Conservation (phyloP, 2,329 filamentous ascomycete species). For the Biscogniauxia marginata region DNA sequence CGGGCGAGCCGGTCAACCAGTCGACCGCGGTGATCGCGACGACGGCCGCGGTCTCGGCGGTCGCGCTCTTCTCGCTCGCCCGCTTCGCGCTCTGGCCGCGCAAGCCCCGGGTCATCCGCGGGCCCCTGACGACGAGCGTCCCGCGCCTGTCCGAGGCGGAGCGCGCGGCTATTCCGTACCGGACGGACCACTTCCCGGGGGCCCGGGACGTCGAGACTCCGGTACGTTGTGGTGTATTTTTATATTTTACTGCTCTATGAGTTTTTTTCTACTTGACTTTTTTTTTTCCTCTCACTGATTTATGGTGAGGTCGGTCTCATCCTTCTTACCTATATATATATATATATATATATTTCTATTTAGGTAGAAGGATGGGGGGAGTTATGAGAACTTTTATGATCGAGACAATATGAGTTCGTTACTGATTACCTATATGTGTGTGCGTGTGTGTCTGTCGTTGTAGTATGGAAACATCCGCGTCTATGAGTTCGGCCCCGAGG, state of each 20-base stretch:
- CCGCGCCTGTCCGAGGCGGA: conserved; percentile 37
- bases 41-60: conserved; percentile 42
- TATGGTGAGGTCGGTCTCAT: no score
- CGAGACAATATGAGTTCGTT: no score
- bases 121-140: conserved; percentile 43
- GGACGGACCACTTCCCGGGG: conserved; percentile 67
- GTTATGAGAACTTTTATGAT: no score
- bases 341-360: neutral
- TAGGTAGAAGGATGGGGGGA: no score
- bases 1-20: conserved; percentile 19
- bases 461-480: conserved; percentile 72
- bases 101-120: conserved; percentile 39
- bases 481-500: conserved; percentile 78
- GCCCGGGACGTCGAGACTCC: conserved; percentile 71
- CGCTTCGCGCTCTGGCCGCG: conserved; percentile 41
- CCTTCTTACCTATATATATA: neutral
- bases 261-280: no score
- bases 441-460: neutral
- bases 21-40: conserved; percentile 37
- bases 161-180: conserved; percentile 51
- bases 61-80: conserved; percentile 37
- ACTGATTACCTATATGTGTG: no score
- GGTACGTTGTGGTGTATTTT: conserved; percentile 38
- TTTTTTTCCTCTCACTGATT: no score
- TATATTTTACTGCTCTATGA: neutral